Percentiles rank a stretch among this genome's conserved stretches.
Conservation (phyloP, 1,284 basidiomycete species). For the Takashimella koratensis region DNA sequence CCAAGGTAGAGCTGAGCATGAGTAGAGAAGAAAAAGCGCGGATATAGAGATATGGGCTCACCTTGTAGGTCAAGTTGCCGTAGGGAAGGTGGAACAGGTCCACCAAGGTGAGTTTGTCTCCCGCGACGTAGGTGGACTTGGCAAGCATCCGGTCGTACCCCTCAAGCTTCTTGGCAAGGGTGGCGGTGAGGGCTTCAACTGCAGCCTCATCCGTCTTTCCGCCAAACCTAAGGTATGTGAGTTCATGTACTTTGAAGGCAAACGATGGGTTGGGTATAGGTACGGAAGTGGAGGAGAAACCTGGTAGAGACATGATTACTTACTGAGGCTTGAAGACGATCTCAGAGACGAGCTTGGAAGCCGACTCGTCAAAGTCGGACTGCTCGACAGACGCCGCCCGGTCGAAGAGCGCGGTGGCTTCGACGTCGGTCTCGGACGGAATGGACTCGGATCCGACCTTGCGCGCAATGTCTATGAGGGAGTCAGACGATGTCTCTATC, state of each 20-base stretch:
- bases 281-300: neutral
- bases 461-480: constrained; percentile 23
- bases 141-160: constrained; percentile 56
- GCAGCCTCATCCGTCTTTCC: constrained; percentile 34
- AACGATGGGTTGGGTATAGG: too few species aligned
- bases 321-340: constrained; percentile 46
- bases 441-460: constrained; percentile 19
- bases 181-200: constrained; percentile 38
- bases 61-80: constrained; percentile 39
- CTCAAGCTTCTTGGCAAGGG: constrained; percentile 50
- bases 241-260: neutral
- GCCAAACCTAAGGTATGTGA: constrained; percentile 14
- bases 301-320: too few species aligned
- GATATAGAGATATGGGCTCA: too few species aligned
- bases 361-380: constrained; percentile 55
- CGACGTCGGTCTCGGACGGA: constrained; percentile 42
- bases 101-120: constrained; percentile 56
- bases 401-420: constrained; percentile 55
- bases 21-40: too few species aligned
- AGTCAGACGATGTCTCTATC: neutral
- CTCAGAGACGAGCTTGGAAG: constrained; percentile 49
- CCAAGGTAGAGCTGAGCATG: too few species aligned
- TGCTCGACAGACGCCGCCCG: constrained; percentile 58
- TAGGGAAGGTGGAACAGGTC: constrained; percentile 60
- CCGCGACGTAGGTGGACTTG: constrained; percentile 57